phyloP scores from a whole-genome alignment of 352 stramenopile genomes.

The Globisporangium nunn region DNA sequence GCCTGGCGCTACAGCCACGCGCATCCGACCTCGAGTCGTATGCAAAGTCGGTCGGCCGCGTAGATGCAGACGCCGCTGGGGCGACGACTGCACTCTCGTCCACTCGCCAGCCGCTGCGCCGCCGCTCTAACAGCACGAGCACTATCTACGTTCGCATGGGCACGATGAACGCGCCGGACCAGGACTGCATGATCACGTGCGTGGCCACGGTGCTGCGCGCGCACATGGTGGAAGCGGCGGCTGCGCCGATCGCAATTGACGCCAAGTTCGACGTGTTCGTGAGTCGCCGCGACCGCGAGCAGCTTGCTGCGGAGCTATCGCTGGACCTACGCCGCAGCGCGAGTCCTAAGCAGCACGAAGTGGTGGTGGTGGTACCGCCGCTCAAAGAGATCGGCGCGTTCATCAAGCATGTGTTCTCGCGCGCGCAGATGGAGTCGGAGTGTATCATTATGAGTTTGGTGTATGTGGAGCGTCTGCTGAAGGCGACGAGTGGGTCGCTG shows the following conservation, averaged over 20 bases:
- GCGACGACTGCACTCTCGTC: conserved; percentile 1
- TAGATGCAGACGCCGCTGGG: not conserved
- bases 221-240: conserved; percentile 90
- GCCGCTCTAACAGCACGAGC: conserved; percentile 93
- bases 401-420: conserved; percentile 91
- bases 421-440: conserved; percentile 91
- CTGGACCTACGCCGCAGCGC: not conserved
- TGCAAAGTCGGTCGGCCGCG: conserved; percentile 16
- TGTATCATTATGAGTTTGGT: conserved; percentile 98
- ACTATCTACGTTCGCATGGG: conserved; percentile 89
- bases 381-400: conserved; percentile 89
- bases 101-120: conserved; percentile 47
- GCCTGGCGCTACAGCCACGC: conserved; percentile 37
- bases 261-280: conserved; percentile 70
- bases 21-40: conserved; percentile 56
- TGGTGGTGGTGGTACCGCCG: conserved; percentile 54
- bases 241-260: conserved; percentile 38
- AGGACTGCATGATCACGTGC: conserved; percentile 94
- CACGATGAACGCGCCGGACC: conserved; percentile 94
- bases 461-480: conserved; percentile 95
- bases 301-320: conserved; percentile 9
- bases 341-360: not conserved
- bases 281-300: conserved; percentile 32
- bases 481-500: conserved; percentile 74
- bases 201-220: conserved; percentile 93